Base-by-base conservation (phyloP, 208 protist species). In the Phytomonas sp. region DNA sequence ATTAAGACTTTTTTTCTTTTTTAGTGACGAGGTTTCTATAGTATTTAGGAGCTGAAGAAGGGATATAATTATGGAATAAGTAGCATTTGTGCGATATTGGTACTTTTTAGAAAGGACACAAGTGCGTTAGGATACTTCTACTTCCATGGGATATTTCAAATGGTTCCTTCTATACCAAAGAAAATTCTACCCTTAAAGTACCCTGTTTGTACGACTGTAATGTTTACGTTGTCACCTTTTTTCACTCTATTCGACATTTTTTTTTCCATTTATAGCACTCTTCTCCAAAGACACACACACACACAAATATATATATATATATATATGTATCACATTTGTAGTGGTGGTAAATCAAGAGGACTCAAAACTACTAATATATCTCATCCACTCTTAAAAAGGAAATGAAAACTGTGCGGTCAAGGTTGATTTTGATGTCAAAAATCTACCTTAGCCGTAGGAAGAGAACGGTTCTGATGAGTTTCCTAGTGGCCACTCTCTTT, bases 401-500 rank as follows among this genome's bases (percentile, higher is more conserved):
- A 3, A 34, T 42, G 60, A 64, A 64, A 12, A 23, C 12, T 19
- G 60, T 2, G 19, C 60, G 36, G 2, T 49, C 40, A 49, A 49
- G 40, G 40, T 19, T 12, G 12, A 4, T 49, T 19, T 4, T 49
- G 12, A 49, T 49, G 40, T 42, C 19, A 64, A 10, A 23, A 64
- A n/a, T 64, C 1, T 64, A 64, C 36, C 14, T 64, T 1, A 42
- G 19, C 40, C 40, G 40, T 19, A 49, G 19, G 40, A 49, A 19
- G 14, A 49, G 12, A 12, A 12, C 42, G 7, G 33, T 62, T 37
- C 30, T 75, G 45, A 12, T 75, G 19, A 4, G 62, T 31, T 1
- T 69, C 42, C 33, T 75, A 10, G 10, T 75, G 10, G 19, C 66
- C 12, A 52, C 69, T 40, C 60, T 40, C 5, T 2, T 75, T 12